A percentile compares a stretch with the other conserved stretches of the same genome.
Evolutionary conservation across 2,329 filamentous ascomycete species (phyloP).

Genomic region (Pezicula neosporulosa): DNA sequence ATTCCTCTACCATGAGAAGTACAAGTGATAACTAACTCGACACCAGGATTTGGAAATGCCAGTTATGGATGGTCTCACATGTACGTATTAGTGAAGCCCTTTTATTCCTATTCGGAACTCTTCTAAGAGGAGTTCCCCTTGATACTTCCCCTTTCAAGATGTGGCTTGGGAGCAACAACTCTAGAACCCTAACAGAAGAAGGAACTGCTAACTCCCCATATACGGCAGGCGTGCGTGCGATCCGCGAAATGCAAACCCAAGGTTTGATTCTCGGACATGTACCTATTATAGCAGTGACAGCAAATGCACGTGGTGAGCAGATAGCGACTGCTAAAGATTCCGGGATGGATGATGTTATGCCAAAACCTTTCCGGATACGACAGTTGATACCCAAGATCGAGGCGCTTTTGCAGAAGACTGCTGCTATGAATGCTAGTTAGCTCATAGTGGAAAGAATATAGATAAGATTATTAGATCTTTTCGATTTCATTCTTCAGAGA

Average conservation of each 20-base stretch:
- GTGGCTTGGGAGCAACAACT: too few species aligned
- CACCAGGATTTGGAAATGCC: slow-evolving; percentile 69
- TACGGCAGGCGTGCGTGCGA: slow-evolving; percentile 63
- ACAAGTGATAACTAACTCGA: not conserved
- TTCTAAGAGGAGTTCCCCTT: too few species aligned
- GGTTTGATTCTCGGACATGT: slow-evolving; percentile 58
- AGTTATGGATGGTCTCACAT: slow-evolving; percentile 76
- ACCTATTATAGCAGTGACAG: slow-evolving; percentile 74
- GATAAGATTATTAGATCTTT: too few species aligned
- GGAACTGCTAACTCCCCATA: too few species aligned
- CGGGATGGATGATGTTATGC: slow-evolving; percentile 75
- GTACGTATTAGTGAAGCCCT: too few species aligned
- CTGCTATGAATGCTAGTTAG: not conserved
- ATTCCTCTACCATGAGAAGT: not conserved
- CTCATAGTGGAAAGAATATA: too few species aligned
- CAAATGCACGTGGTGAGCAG: slow-evolving; percentile 72
- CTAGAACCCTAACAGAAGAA: too few species aligned
- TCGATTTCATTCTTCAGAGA: too few species aligned
- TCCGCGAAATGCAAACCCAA: slow-evolving; percentile 61
- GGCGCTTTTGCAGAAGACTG: slow-evolving; percentile 28
- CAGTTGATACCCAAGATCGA: slow-evolving; percentile 65
- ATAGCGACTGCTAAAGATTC: slow-evolving; percentile 65
- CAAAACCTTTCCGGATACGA: slow-evolving; percentile 71
- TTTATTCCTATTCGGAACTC: too few species aligned
- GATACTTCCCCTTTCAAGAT: too few species aligned